These are phyloP conservation scores for Bigelowiella natans DNA, from an alignment of 78 protist species.

Conservation along the genomic window DNA sequence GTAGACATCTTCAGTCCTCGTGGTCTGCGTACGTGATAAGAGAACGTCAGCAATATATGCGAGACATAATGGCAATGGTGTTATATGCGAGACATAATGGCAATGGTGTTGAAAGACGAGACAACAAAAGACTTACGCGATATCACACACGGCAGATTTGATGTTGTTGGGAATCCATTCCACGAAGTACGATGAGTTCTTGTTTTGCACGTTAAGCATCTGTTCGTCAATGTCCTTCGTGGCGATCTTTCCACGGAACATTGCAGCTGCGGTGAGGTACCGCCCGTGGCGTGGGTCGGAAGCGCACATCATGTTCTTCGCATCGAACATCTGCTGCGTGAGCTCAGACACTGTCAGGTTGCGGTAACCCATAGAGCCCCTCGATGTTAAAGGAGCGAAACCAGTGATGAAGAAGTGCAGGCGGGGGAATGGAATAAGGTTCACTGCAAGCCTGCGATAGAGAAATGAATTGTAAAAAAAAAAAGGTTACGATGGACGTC, in stretches of 20 bases:
- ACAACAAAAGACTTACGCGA: background rate
- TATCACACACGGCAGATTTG: conserved; percentile 51
- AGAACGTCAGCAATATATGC: no score
- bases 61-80: no score
- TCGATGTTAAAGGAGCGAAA: conserved; percentile 86
- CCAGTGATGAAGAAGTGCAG: conserved; percentile 97
- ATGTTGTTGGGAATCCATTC: conserved; percentile 99
- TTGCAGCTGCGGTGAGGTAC: conserved; percentile 90
- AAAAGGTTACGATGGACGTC: no score
- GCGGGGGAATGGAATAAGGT: conserved; percentile 96
- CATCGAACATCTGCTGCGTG: conserved; percentile 95
- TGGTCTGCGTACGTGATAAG: no score
- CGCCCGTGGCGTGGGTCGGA: conserved; percentile 94
- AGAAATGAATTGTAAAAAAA: no score
- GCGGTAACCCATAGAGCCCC: conserved; percentile 67
- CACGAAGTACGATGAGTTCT: conserved; percentile 85
- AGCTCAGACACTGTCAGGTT: conserved; percentile 89
- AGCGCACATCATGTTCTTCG: conserved; percentile 97
- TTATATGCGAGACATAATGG: conserved; percentile 29
- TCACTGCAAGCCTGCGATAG: conserved; percentile 95
- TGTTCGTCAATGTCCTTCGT: conserved; percentile 96
- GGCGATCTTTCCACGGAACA: conserved; percentile 90
- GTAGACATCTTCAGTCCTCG: conserved; percentile 90
- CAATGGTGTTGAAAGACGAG: background rate
- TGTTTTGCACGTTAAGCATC: conserved; percentile 79